Percentiles rank a stretch among this genome's conserved stretches.
phyloP scores from a whole-genome alignment of 495 filamentous ascomycete genomes.

The Neurospora intermedia region DNA sequence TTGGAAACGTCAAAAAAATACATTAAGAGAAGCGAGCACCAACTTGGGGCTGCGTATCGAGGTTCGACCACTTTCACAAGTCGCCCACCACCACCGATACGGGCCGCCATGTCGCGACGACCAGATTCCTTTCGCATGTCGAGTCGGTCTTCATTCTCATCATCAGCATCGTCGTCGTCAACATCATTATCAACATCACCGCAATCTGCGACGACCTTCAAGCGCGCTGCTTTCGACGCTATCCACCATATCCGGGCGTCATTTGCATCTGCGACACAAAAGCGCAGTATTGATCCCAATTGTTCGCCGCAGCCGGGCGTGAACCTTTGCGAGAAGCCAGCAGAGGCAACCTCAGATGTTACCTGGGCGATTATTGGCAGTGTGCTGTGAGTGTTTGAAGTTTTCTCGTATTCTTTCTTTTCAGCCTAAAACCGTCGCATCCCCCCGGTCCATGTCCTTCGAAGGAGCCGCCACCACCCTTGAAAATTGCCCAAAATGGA shows the following conservation, averaged over 20 bases:
- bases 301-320: constrained; percentile 5
- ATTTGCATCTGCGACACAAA: background rate
- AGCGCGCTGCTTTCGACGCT: constrained; percentile 3
- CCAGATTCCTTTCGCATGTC: background rate
- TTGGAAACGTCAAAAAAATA: background rate
- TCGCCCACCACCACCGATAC: background rate
- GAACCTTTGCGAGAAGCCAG: constrained; percentile 22
- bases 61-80: background rate
- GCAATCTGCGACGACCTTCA: constrained; percentile 2
- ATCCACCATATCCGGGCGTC: background rate
- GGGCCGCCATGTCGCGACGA: background rate
- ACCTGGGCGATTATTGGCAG: constrained; percentile 20
- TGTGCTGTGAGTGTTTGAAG: constrained; percentile 11
- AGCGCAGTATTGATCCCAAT: background rate
- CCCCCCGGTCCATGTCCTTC: background rate
- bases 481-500: background rate
- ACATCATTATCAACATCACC: background rate
- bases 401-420: background rate
- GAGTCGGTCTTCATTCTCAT: background rate
- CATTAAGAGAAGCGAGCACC: background rate
- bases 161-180: too few relatives aligned
- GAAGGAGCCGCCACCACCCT: background rate
- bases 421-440: background rate
- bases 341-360: constrained; percentile 4
- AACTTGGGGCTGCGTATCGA: background rate